Base-by-base conservation (phyloP, 1,284 basidiomycete species). In the Apiotrichum domesticum region DNA sequence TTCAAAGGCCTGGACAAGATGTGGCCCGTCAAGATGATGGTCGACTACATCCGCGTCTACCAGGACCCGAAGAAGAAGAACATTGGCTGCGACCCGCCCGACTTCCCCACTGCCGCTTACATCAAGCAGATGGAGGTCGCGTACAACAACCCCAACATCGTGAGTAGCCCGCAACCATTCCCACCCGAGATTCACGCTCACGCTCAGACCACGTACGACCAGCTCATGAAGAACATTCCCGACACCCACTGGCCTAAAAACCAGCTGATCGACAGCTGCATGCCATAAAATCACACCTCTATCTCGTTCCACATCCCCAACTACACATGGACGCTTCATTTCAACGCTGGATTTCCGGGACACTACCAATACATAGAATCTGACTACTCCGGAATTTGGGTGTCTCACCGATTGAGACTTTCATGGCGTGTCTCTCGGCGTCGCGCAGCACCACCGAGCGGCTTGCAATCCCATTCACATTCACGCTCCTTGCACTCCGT, bases 41-140 rank as follows among this genome's bases (percentile, higher is more conserved):
- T 77, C 39, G 74, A 77, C 52, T 75, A 76, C 55, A 66, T 77
- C 45, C 61, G 76, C 51, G 76, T 77, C 14, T 77, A 77, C 62
- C 75, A 76, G 66, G 77, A 75, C 53, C 73, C 74, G 1, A 68
- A 68, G 43, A 54, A 64, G 14, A 61, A 58, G 33, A 75, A 73
- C 56, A 66, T 75, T 35, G 75, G 75, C 2, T 80, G 79, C 65
- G 73, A 77, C 59, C 79, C 79, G 1, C 50, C 62, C 15, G 77
- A 79, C 61, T 81, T 80, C 70, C 83, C 83, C 3, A 84, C 84
- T 0, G 70, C 73, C 42, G 71, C 74, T 32, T 85, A 84, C 68
- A 84, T 85, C 70, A 59, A 61, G 10, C 37, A 52, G 41, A 66
- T 66, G 41, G 55, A 64, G 4, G 65, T 67, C 15, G 69, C 68